Evolutionary conservation across 2,329 filamentous ascomycete genomes (phyloP).

Genomic region (Ophiocordyceps robertsii): DNA sequence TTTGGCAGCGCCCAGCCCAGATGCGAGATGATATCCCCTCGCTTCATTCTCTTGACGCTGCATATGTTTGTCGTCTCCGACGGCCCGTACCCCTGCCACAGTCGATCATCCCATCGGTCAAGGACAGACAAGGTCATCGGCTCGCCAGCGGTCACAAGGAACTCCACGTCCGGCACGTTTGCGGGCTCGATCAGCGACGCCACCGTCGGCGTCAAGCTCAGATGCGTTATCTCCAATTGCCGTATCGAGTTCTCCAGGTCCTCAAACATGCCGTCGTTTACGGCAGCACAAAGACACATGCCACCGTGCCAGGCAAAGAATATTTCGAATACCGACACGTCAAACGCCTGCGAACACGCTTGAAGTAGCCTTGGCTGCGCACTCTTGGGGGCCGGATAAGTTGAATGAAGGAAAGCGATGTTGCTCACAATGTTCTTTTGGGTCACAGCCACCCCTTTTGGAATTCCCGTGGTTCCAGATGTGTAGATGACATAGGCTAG

Average conservation of each 20-base stretch:
- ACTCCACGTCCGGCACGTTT: slow-evolving; percentile 57
- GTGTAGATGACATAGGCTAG: slow-evolving; percentile 73
- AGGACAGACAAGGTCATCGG: slow-evolving; percentile 61
- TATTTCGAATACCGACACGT: slow-evolving; percentile 82
- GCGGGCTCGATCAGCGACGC: slow-evolving; percentile 58
- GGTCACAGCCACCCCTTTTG: slow-evolving; percentile 69
- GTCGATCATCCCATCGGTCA: slow-evolving; percentile 50
- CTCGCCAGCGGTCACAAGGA: slow-evolving; percentile 73
- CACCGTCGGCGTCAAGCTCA: slow-evolving; percentile 77
- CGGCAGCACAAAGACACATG: slow-evolving; percentile 64
- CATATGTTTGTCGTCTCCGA: slow-evolving; percentile 85
- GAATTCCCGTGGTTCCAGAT: slow-evolving; percentile 67
- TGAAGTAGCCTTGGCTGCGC: slow-evolving; percentile 54
- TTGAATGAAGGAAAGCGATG: slow-evolving; percentile 46
- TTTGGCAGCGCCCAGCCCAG: slow-evolving; percentile 65
- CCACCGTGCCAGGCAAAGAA: slow-evolving; percentile 72
- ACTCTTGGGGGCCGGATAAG: slow-evolving; percentile 44
- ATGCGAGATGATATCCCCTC: slow-evolving; percentile 51
- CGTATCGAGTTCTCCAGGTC: slow-evolving; percentile 59
- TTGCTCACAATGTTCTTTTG: slow-evolving; percentile 67
- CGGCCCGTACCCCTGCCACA: slow-evolving; percentile 75
- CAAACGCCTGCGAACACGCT: slow-evolving; percentile 73
- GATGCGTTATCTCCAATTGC: slow-evolving; percentile 54
- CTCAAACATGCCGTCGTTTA: slow-evolving; percentile 59
- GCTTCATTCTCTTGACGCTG: slow-evolving; percentile 52